Conservation (phyloP, 2,329 filamentous ascomycete species). For the Aspergillus piperis region DNA sequence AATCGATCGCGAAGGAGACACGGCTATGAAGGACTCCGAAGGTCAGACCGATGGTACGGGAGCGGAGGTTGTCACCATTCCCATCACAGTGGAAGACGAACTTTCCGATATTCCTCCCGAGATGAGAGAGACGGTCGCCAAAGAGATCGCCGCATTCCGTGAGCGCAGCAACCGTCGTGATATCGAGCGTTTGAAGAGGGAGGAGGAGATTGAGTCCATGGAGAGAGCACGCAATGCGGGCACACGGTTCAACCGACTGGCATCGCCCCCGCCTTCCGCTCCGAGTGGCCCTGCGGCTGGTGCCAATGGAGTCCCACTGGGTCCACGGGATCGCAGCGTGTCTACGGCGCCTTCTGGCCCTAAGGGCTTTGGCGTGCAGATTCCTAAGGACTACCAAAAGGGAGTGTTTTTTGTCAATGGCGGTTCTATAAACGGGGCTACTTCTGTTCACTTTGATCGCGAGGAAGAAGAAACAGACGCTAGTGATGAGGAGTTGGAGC, state of each 20-base stretch:
- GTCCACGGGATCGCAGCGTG: conserved; percentile 67
- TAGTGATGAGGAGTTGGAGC: conserved; percentile 81
- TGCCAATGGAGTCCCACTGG: conserved; percentile 75
- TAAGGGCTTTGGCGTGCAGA: conserved; percentile 62
- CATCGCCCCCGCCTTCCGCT: conserved; percentile 67
- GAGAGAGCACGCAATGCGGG: conserved; percentile 74
- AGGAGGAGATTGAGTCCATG: conserved; percentile 88
- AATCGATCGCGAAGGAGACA: conserved; percentile 67
- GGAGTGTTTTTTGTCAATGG: conserved; percentile 83
- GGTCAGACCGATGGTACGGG: conserved; percentile 59
- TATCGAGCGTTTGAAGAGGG: conserved; percentile 78
- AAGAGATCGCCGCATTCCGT: conserved; percentile 90
- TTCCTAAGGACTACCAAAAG: conserved; percentile 72
- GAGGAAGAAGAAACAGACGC: conserved; percentile 88
- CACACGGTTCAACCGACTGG: conserved; percentile 64
- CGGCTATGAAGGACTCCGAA: conserved; percentile 65
- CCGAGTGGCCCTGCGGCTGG: conserved; percentile 63
- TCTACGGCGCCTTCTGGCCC: conserved; percentile 75
- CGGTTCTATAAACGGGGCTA: conserved; percentile 63
- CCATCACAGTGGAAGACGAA: conserved; percentile 85
- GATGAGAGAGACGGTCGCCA: conserved; percentile 91
- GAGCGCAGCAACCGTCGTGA: conserved; percentile 88
- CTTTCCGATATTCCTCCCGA: conserved; percentile 92
- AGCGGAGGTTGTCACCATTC: conserved; percentile 86
- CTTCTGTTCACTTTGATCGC: conserved; percentile 55